phyloP scores from a whole-genome alignment of 2,329 filamentous ascomycete genomes.

The Pseudogymnoascus sp. region DNA sequence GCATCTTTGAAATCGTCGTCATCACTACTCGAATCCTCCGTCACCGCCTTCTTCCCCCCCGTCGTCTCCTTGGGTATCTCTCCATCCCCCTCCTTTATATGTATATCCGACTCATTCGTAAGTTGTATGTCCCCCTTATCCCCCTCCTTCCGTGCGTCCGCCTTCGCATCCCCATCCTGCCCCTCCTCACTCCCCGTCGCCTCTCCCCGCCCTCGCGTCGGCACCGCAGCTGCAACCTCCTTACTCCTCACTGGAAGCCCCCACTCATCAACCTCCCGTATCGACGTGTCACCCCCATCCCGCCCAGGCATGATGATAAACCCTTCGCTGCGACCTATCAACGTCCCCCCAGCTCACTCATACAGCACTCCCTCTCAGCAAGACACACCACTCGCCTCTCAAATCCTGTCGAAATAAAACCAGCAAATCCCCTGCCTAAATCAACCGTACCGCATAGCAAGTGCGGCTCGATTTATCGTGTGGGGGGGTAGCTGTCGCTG shows the following conservation, averaged over 20 bases:
- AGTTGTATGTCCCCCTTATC: too few relatives aligned
- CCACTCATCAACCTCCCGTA: conserved; percentile 20
- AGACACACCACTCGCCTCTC: too few relatives aligned
- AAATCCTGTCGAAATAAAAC: neutral
- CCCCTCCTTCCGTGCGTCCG: too few relatives aligned
- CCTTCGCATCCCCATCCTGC: neutral
- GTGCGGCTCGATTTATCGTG: neutral
- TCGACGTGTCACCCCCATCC: conserved; percentile 25
- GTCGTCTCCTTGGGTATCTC: conserved; percentile 18
- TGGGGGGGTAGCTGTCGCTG: neutral
- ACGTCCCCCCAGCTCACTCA: neutral
- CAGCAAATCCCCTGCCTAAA: neutral
- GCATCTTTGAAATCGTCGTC: conserved; percentile 36
- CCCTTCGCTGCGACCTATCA: neutral
- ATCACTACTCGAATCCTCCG: conserved; percentile 31
- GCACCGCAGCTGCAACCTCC: neutral
- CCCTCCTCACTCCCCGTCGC: neutral
- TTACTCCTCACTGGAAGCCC: conserved; percentile 10
- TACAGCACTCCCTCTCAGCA: neutral
- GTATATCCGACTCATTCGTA: conserved; percentile 13
- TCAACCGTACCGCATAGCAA: neutral
- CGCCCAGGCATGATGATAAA: neutral
- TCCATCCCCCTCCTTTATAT: conserved; percentile 10
- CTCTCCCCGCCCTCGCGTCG: neutral
- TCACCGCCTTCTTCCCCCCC: conserved; percentile 13